Base-by-base conservation (phyloP, 805 yeast species). In the Candida broadrunensis region DNA sequence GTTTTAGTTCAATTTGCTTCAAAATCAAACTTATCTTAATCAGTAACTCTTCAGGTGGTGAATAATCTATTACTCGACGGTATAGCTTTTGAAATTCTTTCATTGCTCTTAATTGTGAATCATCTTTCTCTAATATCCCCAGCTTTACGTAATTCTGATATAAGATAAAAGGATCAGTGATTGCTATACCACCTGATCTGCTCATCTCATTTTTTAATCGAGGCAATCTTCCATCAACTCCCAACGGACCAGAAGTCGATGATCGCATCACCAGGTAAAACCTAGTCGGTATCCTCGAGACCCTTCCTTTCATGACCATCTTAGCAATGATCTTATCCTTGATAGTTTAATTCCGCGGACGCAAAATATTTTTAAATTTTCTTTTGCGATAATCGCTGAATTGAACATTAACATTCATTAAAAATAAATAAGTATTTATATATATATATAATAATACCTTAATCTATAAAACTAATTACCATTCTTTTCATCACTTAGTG, bases 81-180 rank as follows among this genome's bases (percentile, higher is more conserved):
- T 80, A 82, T 12, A 80, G 61, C 49, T 74, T 79, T 47, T 79
- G 89, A 46, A 81, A 74, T 57, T 79, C 83, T 24, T 75, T 71
- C 51, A 81, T 83, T 1, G 77, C 78, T 29, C 87, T 61, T n/a
- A 77, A 61, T 54, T 80, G 90, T n/a, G 66, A 65, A 17, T 70
- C 75, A 51, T 85, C 89, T 19, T 70, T 68, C 37, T 70, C 61
- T 7, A 84, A 57, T 2, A 72, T 42, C 2, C 87, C 87, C 34
- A 67, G 63, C 1, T 64, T 51, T 1, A 83, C 73, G 39, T 76
- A 72, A 44, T 70, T 72, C 45, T 75, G 76, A 50, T 85, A 84
- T 2, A 83, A 49, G 4, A 70, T 46, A 33, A 75, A 70, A 0
- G 90, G 89, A 54, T 84, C 90, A 0, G 89, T 83, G 21, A 80